Evolutionary conservation across 495 filamentous ascomycete species (phyloP).

Genomic region (Penicillium lividum): DNA sequence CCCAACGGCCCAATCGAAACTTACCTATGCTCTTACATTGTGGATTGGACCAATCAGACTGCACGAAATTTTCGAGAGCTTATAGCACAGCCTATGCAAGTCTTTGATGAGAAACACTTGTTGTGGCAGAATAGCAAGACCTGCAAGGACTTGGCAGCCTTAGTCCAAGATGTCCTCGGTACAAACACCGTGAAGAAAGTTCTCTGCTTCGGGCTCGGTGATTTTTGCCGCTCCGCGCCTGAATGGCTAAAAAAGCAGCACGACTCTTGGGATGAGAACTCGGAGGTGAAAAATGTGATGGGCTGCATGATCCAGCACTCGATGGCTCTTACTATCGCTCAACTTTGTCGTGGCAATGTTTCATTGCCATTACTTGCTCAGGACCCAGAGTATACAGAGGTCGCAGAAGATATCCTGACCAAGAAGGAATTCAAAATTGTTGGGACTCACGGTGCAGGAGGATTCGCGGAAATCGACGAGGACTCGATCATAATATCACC

Average conservation of each 20-base stretch:
- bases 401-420: conserved; percentile 32
- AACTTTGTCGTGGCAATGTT: conserved; percentile 31
- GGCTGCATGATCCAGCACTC: conserved; percentile 34
- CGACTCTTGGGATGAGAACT: conserved; percentile 30
- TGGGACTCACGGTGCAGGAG: conserved; percentile 38
- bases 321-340: conserved; percentile 37
- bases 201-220: conserved; percentile 42
- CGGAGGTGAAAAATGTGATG: conserved; percentile 29
- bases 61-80: conserved; percentile 33
- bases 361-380: conserved; percentile 29
- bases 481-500: conserved; percentile 36
- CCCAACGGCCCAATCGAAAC: conserved; percentile 31
- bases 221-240: conserved; percentile 33
- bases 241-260: conserved; percentile 33
- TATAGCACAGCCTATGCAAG: conserved; percentile 33
- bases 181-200: conserved; percentile 37
- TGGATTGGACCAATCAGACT: conserved; percentile 39
- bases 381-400: conserved; percentile 36
- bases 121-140: conserved; percentile 34
- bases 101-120: conserved; percentile 32
- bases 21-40: conserved; percentile 40
- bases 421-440: conserved; percentile 40
- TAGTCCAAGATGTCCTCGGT: conserved; percentile 30
- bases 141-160: conserved; percentile 26
- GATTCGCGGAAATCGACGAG: conserved; percentile 42